Conservation (phyloP, 2,329 filamentous ascomycete species). For the Aspergillus felis region DNA sequence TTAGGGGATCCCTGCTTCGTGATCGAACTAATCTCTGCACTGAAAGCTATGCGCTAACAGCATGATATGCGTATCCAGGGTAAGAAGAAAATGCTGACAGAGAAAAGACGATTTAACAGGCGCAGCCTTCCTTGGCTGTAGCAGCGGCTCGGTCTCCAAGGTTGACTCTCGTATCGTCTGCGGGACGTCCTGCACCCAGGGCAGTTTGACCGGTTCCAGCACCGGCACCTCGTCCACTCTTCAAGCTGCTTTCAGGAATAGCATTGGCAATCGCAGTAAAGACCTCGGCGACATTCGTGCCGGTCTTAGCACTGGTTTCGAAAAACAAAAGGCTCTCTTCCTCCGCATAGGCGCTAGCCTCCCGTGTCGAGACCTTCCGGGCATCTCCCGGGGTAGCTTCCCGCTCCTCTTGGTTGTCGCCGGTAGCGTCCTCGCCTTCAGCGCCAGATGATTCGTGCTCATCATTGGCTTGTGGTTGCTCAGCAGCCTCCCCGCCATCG, state of each 20-base stretch:
- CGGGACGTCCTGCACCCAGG: conserved; percentile 52
- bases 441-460: conserved; percentile 34
- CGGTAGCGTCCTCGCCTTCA: conserved; percentile 42
- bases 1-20: background rate
- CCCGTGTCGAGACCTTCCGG: conserved; percentile 82
- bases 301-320: conserved; percentile 96
- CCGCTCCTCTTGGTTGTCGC: conserved; percentile 51
- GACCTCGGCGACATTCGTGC: conserved; percentile 88
- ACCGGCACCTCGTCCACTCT: conserved; percentile 74
- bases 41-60: background rate
- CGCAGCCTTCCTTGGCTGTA: conserved; percentile 85
- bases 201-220: conserved; percentile 54
- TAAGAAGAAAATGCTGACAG: conserved; percentile 3
- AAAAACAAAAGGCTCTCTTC: conserved; percentile 94
- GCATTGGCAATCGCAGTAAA: conserved; percentile 98
- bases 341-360: conserved; percentile 89
- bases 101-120: conserved; percentile 57
- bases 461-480: conserved; percentile 28
- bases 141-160: conserved; percentile 68
- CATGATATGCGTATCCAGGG: background rate
- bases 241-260: conserved; percentile 93
- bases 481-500: conserved; percentile 46
- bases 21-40: too few species aligned
- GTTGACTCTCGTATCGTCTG: conserved; percentile 67
- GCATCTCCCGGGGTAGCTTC: conserved; percentile 67